Percentiles rank a stretch among this genome's conserved stretches.
These are phyloP conservation scores for Paramyrothecium roridum DNA, from an alignment of 2,329 filamentous ascomycete genomes.

Conservation along the genomic window DNA sequence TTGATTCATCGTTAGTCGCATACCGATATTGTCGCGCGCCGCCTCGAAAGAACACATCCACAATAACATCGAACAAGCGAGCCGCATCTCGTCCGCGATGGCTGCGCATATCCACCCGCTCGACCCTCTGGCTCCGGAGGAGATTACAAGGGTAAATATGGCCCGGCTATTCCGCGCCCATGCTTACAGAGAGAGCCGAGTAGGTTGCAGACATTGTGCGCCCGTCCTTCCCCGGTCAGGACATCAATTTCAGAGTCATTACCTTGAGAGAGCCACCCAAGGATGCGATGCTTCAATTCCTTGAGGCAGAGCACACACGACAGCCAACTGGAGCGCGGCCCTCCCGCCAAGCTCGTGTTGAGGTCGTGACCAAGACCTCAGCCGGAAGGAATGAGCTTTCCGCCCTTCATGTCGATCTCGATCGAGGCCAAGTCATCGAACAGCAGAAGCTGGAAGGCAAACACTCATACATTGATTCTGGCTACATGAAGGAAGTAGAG, in stretches of 20 bases:
- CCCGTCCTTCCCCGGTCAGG: constrained; percentile 12
- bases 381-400: constrained; percentile 16
- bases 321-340: constrained; percentile 12
- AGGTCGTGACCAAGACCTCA: constrained; percentile 21
- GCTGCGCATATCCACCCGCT: constrained; percentile 15
- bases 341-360: constrained; percentile 34
- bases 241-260: constrained; percentile 44
- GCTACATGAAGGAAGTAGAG: constrained; percentile 46
- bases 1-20: too few relatives aligned
- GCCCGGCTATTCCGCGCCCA: background rate
- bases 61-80: too few relatives aligned
- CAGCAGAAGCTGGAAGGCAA: constrained; percentile 33
- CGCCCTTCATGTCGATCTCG: constrained; percentile 26
- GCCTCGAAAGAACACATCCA: too few relatives aligned
- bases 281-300: constrained; percentile 38
- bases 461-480: constrained; percentile 44
- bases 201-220: constrained; percentile 19
- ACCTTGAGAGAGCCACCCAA: constrained; percentile 49
- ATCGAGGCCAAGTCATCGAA: constrained; percentile 7
- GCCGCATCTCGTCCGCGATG: background rate
- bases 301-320: constrained; percentile 35
- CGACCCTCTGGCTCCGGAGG: constrained; percentile 19
- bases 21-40: too few relatives aligned
- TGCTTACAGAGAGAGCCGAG: background rate
- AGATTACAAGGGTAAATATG: constrained; percentile 16